Conservation (phyloP, 805 yeast genomes). For the Lachancea fermentati region DNA sequence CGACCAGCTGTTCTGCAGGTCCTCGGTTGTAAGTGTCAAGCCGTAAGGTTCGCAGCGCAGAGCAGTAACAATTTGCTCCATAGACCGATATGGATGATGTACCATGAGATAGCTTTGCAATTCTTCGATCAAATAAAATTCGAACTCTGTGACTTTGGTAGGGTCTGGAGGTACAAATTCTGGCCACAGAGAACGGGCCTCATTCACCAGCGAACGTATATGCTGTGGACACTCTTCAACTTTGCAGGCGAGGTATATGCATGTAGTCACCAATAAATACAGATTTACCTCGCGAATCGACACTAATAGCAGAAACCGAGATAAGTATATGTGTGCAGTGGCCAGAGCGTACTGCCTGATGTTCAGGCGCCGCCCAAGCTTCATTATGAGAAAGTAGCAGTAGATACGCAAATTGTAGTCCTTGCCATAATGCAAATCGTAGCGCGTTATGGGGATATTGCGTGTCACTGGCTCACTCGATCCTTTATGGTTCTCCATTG, state of each 20-base stretch:
- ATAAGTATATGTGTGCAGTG: constrained; percentile 79
- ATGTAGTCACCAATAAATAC: constrained; percentile 75
- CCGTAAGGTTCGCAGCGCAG: constrained; percentile 32
- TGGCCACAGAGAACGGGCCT: constrained; percentile 90
- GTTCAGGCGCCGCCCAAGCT: constrained; percentile 71
- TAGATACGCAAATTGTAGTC: constrained; percentile 69
- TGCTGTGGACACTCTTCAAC: constrained; percentile 96
- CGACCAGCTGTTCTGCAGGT: constrained; percentile 84
- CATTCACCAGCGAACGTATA: constrained; percentile 73
- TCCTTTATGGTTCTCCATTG: constrained; percentile 28
- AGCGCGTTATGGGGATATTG: constrained; percentile 37
- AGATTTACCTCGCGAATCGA: constrained; percentile 77
- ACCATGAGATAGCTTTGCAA: constrained; percentile 65
- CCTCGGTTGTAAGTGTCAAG: constrained; percentile 47
- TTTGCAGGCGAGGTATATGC: constrained; percentile 85
- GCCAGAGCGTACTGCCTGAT: constrained; percentile 80
- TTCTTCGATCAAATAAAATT: constrained; percentile 88
- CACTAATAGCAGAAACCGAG: constrained; percentile 69
- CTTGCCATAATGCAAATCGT: constrained; percentile 35
- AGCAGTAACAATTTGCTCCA: constrained; percentile 46
- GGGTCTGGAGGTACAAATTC: constrained; percentile 89
- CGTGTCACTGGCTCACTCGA: constrained; percentile 33
- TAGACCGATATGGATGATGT: constrained; percentile 68
- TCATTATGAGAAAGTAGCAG: constrained; percentile 67
- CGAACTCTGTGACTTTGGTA: constrained; percentile 90